Conservation (phyloP, 2,329 filamentous ascomycete species). For the Aspergillus niger region DNA sequence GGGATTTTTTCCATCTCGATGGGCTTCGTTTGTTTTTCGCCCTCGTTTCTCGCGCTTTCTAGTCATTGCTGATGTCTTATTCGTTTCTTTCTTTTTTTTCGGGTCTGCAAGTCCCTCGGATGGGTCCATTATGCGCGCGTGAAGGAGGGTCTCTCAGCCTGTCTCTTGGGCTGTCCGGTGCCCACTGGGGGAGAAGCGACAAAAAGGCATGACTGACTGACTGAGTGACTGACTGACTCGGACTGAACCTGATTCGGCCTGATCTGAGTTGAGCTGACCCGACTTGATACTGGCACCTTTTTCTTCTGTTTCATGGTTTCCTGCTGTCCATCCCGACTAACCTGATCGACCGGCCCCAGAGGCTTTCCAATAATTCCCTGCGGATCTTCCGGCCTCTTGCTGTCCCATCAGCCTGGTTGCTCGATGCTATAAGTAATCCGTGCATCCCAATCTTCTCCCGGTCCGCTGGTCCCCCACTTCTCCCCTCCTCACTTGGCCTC, state of each 20-base stretch:
- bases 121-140: neutral
- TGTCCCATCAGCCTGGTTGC: neutral
- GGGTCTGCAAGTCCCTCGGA: neutral
- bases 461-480: slow-evolving; percentile 3
- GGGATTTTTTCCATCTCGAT: neutral
- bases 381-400: slow-evolving; percentile 5
- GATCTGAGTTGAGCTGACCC: too few species aligned
- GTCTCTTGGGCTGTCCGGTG: slow-evolving; percentile 1
- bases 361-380: slow-evolving; percentile 16
- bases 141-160: neutral
- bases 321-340: slow-evolving; percentile 3
- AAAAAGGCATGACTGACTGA: neutral
- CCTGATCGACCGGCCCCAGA: slow-evolving; percentile 14
- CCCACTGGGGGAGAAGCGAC: neutral
- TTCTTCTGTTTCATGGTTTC: slow-evolving; percentile 12
- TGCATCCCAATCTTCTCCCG: slow-evolving; percentile 10
- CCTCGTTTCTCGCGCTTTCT: slow-evolving; percentile 8
- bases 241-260: too few species aligned
- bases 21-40: slow-evolving; percentile 4
- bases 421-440: slow-evolving; percentile 18
- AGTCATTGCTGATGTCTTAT: neutral
- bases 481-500: neutral
- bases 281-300: slow-evolving; percentile 4
- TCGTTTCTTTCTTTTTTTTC: slow-evolving; percentile 4
- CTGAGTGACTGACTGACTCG: neutral